Base-by-base conservation (phyloP, 768 basidiomycete genomes). In the Calocybe gangraenosa region DNA sequence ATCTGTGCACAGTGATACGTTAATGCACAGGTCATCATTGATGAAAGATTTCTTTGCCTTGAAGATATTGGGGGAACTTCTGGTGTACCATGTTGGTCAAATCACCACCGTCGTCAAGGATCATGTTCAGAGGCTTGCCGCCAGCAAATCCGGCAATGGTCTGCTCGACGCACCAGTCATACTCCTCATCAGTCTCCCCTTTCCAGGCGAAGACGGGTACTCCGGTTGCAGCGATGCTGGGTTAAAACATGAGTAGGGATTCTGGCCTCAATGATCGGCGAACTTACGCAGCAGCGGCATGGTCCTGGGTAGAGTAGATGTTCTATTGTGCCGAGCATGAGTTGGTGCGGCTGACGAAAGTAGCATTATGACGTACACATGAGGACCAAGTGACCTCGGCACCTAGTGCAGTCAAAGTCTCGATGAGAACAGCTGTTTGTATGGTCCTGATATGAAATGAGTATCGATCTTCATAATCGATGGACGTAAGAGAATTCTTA, bases 161-260 rank as follows among this genome's bases (percentile, higher is more conserved):
- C 71, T 99, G 96, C 62, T 98, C 92, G 56, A 99, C 92, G 66
- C 94, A 98, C 96, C 96, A 99, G 54, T 69, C 62, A 71, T 97
- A 98, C 65, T 99, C 96, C 68, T 97, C 96, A 64, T 98, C 96
- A 37, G 94, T 94, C 76, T 99, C 96, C 46, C 96, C 96, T 75
- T 99, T 99, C 96, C 96, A 99, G 33, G 96, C 96, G 62, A 83
- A 99, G 59, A 98, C 96, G 54, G 96, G 96, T 45, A 98, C 90
- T 56, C 95, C 95, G 48, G 96, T 98, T 14, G 93, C 95, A 53
- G 95, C 95, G 53, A 97, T 97, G 54, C 89, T 92, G 58, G 17
- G 45, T 9, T 48, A 30, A 20, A 18, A 39, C 9, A 18, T 42
- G 30, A 51, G 25, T 35, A 49, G 37, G 19, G 17, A 38, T 23